These are phyloP conservation scores for Albifimbria verrucaria DNA, from an alignment of 2,329 filamentous ascomycete genomes.

Conservation along the genomic window DNA sequence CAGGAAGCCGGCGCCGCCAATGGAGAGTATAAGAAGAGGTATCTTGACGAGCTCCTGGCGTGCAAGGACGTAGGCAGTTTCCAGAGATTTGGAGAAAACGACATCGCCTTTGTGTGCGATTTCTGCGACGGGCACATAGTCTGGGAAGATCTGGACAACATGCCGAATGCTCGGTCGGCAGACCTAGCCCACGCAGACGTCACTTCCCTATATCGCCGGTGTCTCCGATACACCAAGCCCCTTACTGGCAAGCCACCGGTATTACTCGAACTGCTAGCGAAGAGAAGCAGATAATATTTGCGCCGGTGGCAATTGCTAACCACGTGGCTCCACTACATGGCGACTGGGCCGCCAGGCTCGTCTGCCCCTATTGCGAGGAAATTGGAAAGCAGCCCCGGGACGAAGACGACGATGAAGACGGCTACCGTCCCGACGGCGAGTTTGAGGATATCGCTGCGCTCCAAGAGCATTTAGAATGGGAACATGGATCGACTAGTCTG, in stretches of 20 bases:
- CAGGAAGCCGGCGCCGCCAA: slow-evolving; percentile 18
- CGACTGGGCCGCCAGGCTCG: slow-evolving; percentile 49
- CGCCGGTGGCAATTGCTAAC: slow-evolving; percentile 56
- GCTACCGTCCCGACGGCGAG: slow-evolving; percentile 45
- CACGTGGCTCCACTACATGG: slow-evolving; percentile 48
- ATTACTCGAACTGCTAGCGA: slow-evolving; percentile 35
- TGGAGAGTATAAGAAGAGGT: slow-evolving; percentile 31
- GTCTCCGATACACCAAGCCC: slow-evolving; percentile 24
- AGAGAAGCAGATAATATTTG: slow-evolving; percentile 52
- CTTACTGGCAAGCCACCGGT: slow-evolving; percentile 52
- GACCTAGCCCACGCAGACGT: slow-evolving; percentile 17
- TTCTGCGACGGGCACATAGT: slow-evolving; percentile 59
- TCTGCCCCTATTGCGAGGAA: slow-evolving; percentile 57
- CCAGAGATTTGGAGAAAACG: slow-evolving; percentile 50
- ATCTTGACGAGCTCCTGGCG: slow-evolving; percentile 45
- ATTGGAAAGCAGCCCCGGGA: slow-evolving; percentile 40
- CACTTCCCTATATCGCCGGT: slow-evolving; percentile 19
- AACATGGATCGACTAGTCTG: slow-evolving; percentile 40
- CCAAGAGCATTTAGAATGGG: slow-evolving; percentile 55
- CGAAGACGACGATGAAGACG: slow-evolving; percentile 48
- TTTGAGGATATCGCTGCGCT: slow-evolving; percentile 48
- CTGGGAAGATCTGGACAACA: slow-evolving; percentile 53
- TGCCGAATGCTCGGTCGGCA: slow-evolving; percentile 41
- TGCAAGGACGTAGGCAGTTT: slow-evolving; percentile 55
- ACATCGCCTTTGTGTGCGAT: slow-evolving; percentile 58